phyloP scores from a whole-genome alignment of 2,329 filamentous ascomycete genomes.

The Neoascochyta sp. region DNA sequence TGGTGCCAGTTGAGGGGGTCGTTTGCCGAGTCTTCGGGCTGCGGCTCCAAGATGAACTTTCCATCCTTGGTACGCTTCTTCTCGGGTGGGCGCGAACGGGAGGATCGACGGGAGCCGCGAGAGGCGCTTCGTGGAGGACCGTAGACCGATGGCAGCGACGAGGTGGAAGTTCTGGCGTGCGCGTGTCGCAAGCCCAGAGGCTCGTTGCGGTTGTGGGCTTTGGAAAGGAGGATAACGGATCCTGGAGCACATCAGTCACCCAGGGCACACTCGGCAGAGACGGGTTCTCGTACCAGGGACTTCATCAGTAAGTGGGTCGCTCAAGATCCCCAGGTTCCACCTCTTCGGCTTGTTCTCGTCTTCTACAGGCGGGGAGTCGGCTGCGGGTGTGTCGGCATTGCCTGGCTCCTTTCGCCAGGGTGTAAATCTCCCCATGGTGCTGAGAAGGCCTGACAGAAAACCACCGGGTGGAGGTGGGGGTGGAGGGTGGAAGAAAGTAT shows the following conservation, averaged over 20 bases:
- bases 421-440: slow-evolving; percentile 16
- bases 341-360: slow-evolving; percentile 7
- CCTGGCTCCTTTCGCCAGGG: slow-evolving; percentile 16
- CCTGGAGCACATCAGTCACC: slow-evolving; percentile 37
- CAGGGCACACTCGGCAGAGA: not conserved
- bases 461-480: too few relatives aligned
- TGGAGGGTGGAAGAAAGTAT: too few relatives aligned
- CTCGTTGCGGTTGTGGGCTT: slow-evolving; percentile 56
- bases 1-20: slow-evolving; percentile 90
- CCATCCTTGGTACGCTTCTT: slow-evolving; percentile 80
- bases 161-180: slow-evolving; percentile 57
- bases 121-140: slow-evolving; percentile 16
- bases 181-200: slow-evolving; percentile 60
- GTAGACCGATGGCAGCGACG: slow-evolving; percentile 45
- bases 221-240: slow-evolving; percentile 58
- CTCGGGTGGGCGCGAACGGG: slow-evolving; percentile 26
- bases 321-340: slow-evolving; percentile 73
- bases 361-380: slow-evolving; percentile 8
- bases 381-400: slow-evolving; percentile 1
- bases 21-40: slow-evolving; percentile 85
- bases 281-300: slow-evolving; percentile 67
- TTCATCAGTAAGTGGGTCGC: slow-evolving; percentile 75
- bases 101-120: slow-evolving; percentile 23
- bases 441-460: too few relatives aligned
- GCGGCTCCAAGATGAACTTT: slow-evolving; percentile 80